A percentile compares a stretch with the other conserved stretches of the same genome.
phyloP scores from a whole-genome alignment of 2,329 filamentous ascomycete genomes.

The Rutstroemia sp. region DNA sequence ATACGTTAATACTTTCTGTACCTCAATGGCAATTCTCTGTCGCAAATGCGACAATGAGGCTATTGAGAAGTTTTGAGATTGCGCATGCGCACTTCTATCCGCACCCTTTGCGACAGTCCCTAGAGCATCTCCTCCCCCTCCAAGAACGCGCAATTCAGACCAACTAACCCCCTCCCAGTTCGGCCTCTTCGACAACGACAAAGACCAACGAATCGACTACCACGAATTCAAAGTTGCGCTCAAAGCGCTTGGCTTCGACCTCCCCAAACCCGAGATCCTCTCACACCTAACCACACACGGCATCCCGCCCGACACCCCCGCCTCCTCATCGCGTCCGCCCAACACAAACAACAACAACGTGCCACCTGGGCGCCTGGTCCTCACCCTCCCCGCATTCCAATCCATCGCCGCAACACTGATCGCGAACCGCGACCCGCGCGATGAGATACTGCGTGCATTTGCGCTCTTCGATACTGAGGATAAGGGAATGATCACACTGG shows the following conservation, averaged over 20 bases:
- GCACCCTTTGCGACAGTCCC: not conserved
- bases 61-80: too few species aligned
- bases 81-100: not conserved
- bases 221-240: constrained; percentile 97
- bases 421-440: constrained; percentile 72
- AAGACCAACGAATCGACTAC: constrained; percentile 90
- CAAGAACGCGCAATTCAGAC: constrained; percentile 2
- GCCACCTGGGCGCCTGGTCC: constrained; percentile 50
- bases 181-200: constrained; percentile 92
- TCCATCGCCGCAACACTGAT: constrained; percentile 75
- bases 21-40: too few species aligned
- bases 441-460: constrained; percentile 89
- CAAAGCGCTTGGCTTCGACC: constrained; percentile 88
- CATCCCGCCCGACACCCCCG: constrained; percentile 38
- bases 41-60: too few species aligned
- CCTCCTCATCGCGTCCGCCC: constrained; percentile 32
- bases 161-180: constrained; percentile 50
- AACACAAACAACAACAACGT: constrained; percentile 47
- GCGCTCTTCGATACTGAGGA: constrained; percentile 85
- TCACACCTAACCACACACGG: constrained; percentile 76
- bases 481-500: constrained; percentile 86
- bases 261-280: constrained; percentile 80
- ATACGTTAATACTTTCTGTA: not conserved
- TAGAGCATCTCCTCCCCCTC: not conserved
- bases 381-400: constrained; percentile 67